Conservation (phyloP, 2,329 filamentous ascomycete species). For the Beauveria bassiana region DNA sequence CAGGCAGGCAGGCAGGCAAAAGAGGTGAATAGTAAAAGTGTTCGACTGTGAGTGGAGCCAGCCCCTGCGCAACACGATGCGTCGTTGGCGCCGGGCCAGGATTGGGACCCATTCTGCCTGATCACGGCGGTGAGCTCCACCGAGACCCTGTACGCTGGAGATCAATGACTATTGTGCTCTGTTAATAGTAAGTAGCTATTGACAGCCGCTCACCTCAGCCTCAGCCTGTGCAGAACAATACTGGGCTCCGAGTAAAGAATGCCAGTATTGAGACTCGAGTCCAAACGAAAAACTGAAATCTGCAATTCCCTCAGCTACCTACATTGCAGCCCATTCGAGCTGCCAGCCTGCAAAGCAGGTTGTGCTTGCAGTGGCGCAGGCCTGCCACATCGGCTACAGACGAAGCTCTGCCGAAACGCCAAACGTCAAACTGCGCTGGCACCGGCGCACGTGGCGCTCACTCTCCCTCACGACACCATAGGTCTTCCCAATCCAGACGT, state of each 20-base stretch:
- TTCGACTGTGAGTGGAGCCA: not conserved
- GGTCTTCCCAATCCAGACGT: no score
- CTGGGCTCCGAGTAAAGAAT: not conserved
- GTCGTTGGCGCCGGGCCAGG: not conserved
- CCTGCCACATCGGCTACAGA: no score
- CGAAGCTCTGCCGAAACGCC: no score
- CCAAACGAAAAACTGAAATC: not conserved
- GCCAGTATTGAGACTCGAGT: not conserved
- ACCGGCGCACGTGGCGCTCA: no score
- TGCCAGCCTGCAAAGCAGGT: no score
- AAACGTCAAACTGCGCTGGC: no score
- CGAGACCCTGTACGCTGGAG: not conserved
- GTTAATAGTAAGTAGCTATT: not conserved
- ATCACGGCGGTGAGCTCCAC: constrained; percentile 2
- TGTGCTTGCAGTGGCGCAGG: no score
- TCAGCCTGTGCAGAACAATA: not conserved
- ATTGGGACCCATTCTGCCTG: not conserved
- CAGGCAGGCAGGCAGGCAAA: no score
- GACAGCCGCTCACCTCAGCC: not conserved
- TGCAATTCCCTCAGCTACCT: no score
- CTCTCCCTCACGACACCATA: no score
- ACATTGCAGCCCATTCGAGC: no score
- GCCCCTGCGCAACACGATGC: not conserved
- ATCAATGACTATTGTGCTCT: not conserved
- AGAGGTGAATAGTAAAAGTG: not conserved